phyloP scores from a whole-genome alignment of 176 grass and related monocot species.

The Cenchrus americanus region DNA sequence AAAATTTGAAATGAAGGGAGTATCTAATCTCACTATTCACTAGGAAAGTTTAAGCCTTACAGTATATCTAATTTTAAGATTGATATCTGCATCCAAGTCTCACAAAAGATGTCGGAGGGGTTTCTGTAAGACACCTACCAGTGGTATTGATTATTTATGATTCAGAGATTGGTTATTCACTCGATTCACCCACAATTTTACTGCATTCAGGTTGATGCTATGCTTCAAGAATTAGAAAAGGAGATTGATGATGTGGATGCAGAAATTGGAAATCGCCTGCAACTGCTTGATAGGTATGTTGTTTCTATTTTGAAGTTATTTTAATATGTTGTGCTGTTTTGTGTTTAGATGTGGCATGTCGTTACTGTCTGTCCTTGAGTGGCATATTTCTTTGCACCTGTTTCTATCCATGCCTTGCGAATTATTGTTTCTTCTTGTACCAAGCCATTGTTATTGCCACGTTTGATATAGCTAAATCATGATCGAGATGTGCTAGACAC shows the following conservation, averaged over 20 bases:
- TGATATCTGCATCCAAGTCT: constrained; percentile 8
- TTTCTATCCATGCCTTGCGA: neutral
- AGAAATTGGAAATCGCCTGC: constrained; percentile 94
- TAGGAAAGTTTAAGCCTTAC: neutral
- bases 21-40: neutral
- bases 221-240: constrained; percentile 92
- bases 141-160: constrained; percentile 19
- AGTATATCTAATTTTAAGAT: neutral
- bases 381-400: neutral
- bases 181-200: neutral
- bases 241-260: constrained; percentile 98
- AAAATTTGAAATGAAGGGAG: neutral
- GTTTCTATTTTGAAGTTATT: neutral
- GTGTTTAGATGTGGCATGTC: neutral
- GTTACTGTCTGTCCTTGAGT: neutral
- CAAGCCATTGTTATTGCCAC: neutral
- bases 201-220: constrained; percentile 87
- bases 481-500: neutral
- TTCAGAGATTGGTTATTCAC: constrained; percentile 25
- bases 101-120: neutral
- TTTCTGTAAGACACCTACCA: neutral
- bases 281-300: constrained; percentile 88
- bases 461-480: constrained; percentile 19
- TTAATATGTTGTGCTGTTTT: neutral
- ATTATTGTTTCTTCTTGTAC: neutral